Base-by-base conservation (phyloP, 176 grass and related monocot genomes). In the Leersia perrieri region DNA sequence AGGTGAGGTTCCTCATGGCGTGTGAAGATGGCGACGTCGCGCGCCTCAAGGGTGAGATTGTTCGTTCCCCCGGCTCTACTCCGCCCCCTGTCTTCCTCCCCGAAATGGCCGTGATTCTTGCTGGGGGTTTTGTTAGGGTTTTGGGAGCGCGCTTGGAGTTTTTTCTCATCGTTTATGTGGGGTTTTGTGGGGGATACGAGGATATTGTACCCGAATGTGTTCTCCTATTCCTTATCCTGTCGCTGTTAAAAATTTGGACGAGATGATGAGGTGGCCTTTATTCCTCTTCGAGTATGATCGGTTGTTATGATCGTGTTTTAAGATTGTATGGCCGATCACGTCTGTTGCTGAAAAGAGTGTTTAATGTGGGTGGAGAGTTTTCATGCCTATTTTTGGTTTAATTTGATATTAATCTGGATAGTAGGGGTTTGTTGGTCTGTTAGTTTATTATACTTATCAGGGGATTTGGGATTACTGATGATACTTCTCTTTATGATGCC, bases 31-130 rank as follows among this genome's bases (percentile, higher is more conserved):
- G 68, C 33, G 70, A 74, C 60, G 10, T 86, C 60, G 66, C 44
- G 41, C 42, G 76, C 76, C 26, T 58, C 44, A 80, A 20, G 60
- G 76, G 76, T 86, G 61, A 33, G 68, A 64, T 65, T n/a, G n/a
- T n/a, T n/a, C n/a, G n/a, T n/a, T n/a, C 25, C 77, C 25, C 16
- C 57, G 4, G 13, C 25, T 41, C 33, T 60, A 60, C 25, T 41
- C 34, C 34, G 22, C 1, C 4, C 27, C 33, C 18, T 7, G 22
- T 58, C 7, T 58, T 33, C 44, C 41, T 80, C 18, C 18, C 23
- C 47, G n/a, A 51, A 36, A 30, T 26, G 23, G 18, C 5, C 1
- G 34, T 69, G 38, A 11, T 6, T 38, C 20, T 23, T 12, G 23
- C 3, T 7, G 8, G 57, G 41, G 41, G 1, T 61, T 60, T 63